Conservation (phyloP, 495 filamentous ascomycete species). For the Patellaria atrata region DNA sequence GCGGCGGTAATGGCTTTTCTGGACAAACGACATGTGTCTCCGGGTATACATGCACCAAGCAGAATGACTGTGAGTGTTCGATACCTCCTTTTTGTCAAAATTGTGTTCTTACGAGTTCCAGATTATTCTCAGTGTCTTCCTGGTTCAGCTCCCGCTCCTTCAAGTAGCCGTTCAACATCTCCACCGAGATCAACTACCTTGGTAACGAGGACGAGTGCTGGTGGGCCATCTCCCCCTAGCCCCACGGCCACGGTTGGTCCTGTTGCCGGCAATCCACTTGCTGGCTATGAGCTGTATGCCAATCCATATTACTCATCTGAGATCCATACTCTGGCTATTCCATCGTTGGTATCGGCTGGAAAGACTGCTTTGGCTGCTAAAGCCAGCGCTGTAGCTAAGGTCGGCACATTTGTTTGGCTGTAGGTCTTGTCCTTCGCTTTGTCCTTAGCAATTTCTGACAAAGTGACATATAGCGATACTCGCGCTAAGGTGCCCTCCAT, state of each 20-base stretch:
- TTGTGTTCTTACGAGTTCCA: too few relatives aligned
- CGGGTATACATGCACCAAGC: conserved; percentile 1
- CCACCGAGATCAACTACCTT: too few relatives aligned
- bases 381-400: neutral
- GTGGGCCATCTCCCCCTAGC: too few relatives aligned
- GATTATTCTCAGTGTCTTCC: conserved; percentile 5
- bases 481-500: conserved; percentile 1
- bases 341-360: too few relatives aligned
- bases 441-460: neutral
- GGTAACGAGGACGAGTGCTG: too few relatives aligned
- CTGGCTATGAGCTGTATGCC: too few relatives aligned
- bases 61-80: conserved; percentile 10
- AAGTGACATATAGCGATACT: neutral
- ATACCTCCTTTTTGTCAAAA: too few relatives aligned
- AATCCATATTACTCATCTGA: neutral
- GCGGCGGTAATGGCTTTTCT: conserved; percentile 2
- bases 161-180: neutral
- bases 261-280: too few relatives aligned
- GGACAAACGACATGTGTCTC: conserved; percentile 4
- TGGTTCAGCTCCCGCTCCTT: neutral
- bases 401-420: neutral
- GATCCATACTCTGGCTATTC: neutral
- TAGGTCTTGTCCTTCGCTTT: neutral
- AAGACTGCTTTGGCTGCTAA: neutral
- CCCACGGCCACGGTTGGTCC: too few relatives aligned